Conservation (phyloP, 2,329 filamentous ascomycete genomes). For the Beauveria bassiana region DNA sequence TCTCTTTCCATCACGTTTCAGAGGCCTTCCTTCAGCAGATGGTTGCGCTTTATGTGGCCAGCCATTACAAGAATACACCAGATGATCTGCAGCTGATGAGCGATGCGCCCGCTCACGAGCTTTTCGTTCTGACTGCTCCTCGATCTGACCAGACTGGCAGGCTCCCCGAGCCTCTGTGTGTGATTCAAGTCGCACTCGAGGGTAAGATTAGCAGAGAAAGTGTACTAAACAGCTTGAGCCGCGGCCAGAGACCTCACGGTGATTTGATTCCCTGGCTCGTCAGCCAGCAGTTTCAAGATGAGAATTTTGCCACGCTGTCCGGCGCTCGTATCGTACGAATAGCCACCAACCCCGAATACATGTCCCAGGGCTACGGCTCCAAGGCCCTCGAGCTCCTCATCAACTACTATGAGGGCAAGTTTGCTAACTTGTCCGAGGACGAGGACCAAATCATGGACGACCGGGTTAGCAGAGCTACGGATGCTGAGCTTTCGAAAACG, state of each 20-base stretch:
- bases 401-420: constrained; percentile 93
- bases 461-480: constrained; percentile 70
- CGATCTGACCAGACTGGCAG: constrained; percentile 68
- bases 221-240: constrained; percentile 79
- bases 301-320: constrained; percentile 88
- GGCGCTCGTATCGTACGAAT: constrained; percentile 90
- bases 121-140: constrained; percentile 88
- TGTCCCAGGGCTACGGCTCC: constrained; percentile 86
- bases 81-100: constrained; percentile 99
- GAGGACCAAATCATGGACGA: constrained; percentile 45
- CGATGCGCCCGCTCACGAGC: constrained; percentile 90
- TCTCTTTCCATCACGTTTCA: constrained; percentile 94
- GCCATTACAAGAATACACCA: constrained; percentile 96
- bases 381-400: constrained; percentile 79
- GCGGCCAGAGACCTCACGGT: constrained; percentile 81
- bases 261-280: constrained; percentile 97
- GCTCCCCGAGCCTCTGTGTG: constrained; percentile 86
- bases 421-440: constrained; percentile 73
- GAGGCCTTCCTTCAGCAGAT: constrained; percentile 97
- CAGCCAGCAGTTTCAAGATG: constrained; percentile 96
- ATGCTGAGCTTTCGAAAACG: constrained; percentile 68
- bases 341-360: constrained; percentile 91
- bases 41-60: constrained; percentile 95
- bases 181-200: constrained; percentile 90
- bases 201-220: constrained; percentile 91